Base-by-base conservation (phyloP, 129 eudicot species). In the Artemisia annua region DNA sequence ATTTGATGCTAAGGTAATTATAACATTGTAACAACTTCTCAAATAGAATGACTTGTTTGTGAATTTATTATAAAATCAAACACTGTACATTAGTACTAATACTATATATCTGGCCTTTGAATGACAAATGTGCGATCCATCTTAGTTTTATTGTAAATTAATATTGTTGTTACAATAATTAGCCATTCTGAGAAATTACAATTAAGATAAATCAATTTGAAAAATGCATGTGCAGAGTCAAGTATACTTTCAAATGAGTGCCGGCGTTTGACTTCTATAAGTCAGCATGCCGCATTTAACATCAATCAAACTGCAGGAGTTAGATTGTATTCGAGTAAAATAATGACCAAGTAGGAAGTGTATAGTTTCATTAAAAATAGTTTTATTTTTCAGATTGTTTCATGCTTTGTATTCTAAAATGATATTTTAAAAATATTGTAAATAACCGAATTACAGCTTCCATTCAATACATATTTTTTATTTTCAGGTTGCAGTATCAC, bases 401-500 rank as follows among this genome's bases (percentile, higher is more conserved):
- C 13, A 13, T 11, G 55, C 55, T 50, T 50, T 50, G 1, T 13
- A 15, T 15, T 50, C n/a, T 50, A 12, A 50, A 15, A 30, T 30
- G 35, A 0, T 26, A 26, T 26, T 26, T 26, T 26, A 32, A 32
- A 32, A 4, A 32, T 32, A 0, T 32, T 5, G 4, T 32, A 4
- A 17, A 16, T 14, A 17, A 35, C 8, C 43, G 15, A 50, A 50
- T 10, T 50, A 50, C 16, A 50, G 55, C 43, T 60, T 26, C n/a
- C 66, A 13, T 1, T 17, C 15, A 22, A 28, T 12, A 16, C 19
- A 6, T n/a, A 60, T 65, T 68, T 17, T 16, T 69, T 67, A 12
- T 16, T 43, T 78, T 69, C 72, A 93, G 98, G 97, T 94, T 68
- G 96, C 98, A 16, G 69, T 90, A 18, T 90, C 98, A 15, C 75